phyloP scores from a whole-genome alignment of 2,329 filamentous ascomycete species.

The Fusarium mundagurra region DNA sequence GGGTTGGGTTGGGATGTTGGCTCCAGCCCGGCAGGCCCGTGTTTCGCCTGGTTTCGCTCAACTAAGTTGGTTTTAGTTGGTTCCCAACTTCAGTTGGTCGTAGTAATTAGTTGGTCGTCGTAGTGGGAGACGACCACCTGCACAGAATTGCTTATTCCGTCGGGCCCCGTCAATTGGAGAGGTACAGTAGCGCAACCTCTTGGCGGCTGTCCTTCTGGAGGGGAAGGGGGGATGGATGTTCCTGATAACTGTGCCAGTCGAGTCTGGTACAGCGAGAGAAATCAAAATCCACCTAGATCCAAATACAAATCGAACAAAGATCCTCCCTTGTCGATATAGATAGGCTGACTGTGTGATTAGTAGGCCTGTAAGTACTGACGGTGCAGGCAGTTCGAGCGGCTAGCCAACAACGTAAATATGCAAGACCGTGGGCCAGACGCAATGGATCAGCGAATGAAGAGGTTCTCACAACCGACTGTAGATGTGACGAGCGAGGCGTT shows the following conservation, averaged over 20 bases:
- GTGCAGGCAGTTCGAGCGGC: slow-evolving; percentile 38
- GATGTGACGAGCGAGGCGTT: slow-evolving; percentile 41
- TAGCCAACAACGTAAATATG: slow-evolving; percentile 40
- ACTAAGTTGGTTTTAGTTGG: slow-evolving; percentile 32
- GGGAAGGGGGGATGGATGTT: background rate
- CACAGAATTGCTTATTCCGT: slow-evolving; percentile 27
- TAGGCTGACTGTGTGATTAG: slow-evolving; percentile 4
- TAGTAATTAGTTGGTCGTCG: slow-evolving; percentile 8
- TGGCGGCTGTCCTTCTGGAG: slow-evolving; percentile 3
- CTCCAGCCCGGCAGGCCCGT: slow-evolving; percentile 39
- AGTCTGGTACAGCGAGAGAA: slow-evolving; percentile 4
- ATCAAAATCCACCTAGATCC: background rate
- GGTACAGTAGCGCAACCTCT: background rate
- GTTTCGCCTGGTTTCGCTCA: slow-evolving; percentile 40
- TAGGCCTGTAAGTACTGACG: slow-evolving; percentile 26
- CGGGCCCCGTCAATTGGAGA: background rate
- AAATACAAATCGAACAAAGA: slow-evolving; percentile 9
- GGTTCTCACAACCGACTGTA: slow-evolving; percentile 42
- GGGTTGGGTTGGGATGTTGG: slow-evolving; percentile 28
- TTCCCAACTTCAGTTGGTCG: slow-evolving; percentile 22
- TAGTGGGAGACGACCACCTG: background rate
- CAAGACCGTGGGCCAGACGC: slow-evolving; percentile 42
- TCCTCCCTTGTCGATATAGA: slow-evolving; percentile 13
- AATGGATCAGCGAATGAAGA: slow-evolving; percentile 42
- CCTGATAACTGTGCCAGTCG: slow-evolving; percentile 7